Evolutionary conservation across 2,329 filamentous ascomycete species (phyloP).

Genomic region (Colletotrichum sp.): DNA sequence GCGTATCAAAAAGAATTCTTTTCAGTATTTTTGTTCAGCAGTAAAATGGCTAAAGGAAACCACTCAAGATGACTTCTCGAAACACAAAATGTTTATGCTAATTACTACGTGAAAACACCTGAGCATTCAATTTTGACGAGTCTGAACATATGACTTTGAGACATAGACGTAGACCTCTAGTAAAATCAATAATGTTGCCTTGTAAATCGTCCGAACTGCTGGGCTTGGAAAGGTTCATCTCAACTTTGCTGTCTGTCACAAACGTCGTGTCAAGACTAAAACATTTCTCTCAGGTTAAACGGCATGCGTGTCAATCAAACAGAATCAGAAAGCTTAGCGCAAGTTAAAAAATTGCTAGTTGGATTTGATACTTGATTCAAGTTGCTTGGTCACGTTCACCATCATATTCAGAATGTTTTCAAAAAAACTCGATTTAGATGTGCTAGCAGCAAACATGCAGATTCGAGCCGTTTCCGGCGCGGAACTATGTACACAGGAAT

Average conservation of each 20-base stretch:
- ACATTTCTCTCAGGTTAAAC: neutral
- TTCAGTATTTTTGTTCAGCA: rapidly evolving
- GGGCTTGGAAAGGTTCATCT: neutral
- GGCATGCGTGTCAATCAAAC: neutral
- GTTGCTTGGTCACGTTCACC: neutral
- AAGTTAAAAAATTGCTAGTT: neutral
- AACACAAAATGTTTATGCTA: too few species aligned
- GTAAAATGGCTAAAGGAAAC: too few species aligned
- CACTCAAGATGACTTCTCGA: rapidly evolving
- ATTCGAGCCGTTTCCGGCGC: conserved; percentile 1
- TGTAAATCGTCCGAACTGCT: neutral
- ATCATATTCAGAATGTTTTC: neutral
- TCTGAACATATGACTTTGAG: neutral
- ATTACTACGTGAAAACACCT: too few species aligned
- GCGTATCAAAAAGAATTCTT: neutral
- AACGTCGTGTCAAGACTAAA: neutral
- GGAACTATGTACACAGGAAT: neutral
- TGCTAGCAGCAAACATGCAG: neutral
- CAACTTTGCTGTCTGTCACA: neutral
- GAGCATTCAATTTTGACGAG: neutral
- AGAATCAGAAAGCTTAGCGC: neutral
- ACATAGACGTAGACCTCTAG: rapidly evolving
- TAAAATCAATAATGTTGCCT: neutral
- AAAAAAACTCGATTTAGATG: conserved; percentile 17
- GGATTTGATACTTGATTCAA: too few species aligned